Percentiles rank a stretch among this genome's conserved stretches.
Evolutionary conservation across 257 asterid species (phyloP).

Genomic region (Cinchona pubescens): DNA sequence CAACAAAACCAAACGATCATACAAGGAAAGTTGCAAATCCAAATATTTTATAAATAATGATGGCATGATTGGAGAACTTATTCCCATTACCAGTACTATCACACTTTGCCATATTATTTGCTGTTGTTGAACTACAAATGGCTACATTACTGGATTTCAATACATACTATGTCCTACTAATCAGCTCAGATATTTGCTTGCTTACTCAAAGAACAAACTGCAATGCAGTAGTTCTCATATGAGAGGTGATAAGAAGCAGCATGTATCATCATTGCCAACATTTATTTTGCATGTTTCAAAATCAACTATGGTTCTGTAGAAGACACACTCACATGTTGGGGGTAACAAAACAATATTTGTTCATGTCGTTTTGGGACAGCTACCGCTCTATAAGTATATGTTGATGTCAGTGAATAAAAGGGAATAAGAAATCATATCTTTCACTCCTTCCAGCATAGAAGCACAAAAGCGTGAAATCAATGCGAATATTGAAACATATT

Average conservation of each 20-base stretch:
- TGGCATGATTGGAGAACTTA: too few species aligned
- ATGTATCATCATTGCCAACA: not conserved
- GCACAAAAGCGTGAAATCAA: not conserved
- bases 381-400: not conserved
- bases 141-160: not conserved
- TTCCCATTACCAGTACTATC: not conserved
- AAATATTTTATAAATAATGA: too few species aligned
- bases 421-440: not conserved
- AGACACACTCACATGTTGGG: not conserved
- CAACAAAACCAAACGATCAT: not conserved
- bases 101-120: not conserved
- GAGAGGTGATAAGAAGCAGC: not conserved
- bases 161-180: not conserved
- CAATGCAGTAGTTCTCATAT: not conserved
- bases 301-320: not conserved
- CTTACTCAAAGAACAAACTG: not conserved
- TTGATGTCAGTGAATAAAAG: not conserved
- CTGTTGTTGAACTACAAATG: not conserved
- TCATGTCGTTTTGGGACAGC: not conserved
- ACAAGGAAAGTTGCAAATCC: not conserved
- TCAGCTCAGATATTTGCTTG: slow-evolving; percentile 2
- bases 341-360: not conserved
- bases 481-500: not conserved
- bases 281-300: not conserved
- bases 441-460: not conserved